These are phyloP conservation scores for Arthrobotrys pseudoclavata DNA, from an alignment of 2,329 filamentous ascomycete genomes.

Conservation along the genomic window DNA sequence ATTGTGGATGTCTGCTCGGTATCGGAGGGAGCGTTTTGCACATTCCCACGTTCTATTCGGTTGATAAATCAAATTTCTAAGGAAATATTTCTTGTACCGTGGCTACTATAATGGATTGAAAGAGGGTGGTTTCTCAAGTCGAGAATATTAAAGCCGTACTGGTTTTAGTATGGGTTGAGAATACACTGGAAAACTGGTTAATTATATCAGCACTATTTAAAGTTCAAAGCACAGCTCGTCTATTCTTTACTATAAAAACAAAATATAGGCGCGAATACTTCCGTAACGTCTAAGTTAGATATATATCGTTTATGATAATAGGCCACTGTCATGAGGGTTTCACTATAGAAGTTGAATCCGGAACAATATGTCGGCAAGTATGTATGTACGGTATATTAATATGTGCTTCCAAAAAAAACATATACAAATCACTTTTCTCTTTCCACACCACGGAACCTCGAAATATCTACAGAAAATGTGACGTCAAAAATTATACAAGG, in stretches of 20 bases:
- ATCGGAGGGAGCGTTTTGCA: neutral
- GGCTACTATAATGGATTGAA: neutral
- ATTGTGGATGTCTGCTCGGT: neutral
- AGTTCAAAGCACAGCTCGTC: neutral
- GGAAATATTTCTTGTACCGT: neutral
- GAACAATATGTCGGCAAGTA: neutral
- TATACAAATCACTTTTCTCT: conserved; percentile 26
- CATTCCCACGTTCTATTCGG: neutral
- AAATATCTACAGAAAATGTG: conserved; percentile 21
- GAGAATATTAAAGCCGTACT: neutral
- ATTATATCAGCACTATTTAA: too few relatives aligned
- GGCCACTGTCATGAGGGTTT: neutral
- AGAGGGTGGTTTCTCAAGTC: neutral
- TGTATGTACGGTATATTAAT: conserved; percentile 8
- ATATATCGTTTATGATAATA: neutral
- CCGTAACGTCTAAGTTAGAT: neutral
- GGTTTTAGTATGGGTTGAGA: neutral
- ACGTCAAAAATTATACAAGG: neutral
- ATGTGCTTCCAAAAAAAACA: conserved; percentile 5
- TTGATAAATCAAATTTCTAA: neutral
- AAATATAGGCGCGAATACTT: neutral
- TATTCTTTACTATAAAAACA: neutral
- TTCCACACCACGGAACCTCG: neutral
- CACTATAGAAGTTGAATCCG: neutral
- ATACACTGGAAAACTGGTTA: too few relatives aligned